Percentiles rank a stretch among this genome's conserved stretches.
Conservation (phyloP, 192 early-diverging fungal genomes). For the Lunasporangiospora selenospora region DNA sequence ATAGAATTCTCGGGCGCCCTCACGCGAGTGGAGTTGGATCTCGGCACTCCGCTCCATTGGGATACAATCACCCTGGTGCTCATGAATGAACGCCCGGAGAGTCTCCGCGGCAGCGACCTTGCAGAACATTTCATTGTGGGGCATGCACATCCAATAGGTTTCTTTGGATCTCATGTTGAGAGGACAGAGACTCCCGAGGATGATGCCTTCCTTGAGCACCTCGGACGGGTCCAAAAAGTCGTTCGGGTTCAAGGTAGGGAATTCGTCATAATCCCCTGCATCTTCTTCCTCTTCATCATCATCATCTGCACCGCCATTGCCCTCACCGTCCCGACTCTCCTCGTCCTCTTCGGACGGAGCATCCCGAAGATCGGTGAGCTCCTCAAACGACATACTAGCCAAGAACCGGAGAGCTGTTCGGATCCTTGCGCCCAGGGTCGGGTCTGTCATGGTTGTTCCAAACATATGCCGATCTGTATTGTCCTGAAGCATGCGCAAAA, state of each 20-base stretch:
- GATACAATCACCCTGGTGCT: constrained; percentile 8
- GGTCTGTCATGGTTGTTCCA: not conserved
- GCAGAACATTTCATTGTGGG: constrained; percentile 15
- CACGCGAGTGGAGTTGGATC: constrained; percentile 6
- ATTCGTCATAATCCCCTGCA: not conserved
- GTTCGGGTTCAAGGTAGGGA: not conserved
- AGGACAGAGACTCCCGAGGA: too few relatives aligned
- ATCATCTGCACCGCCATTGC: too few relatives aligned
- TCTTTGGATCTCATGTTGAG: too few relatives aligned
- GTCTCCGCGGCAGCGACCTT: not conserved
- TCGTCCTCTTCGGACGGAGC: not conserved
- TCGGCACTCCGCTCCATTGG: constrained; percentile 13
- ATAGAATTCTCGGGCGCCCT: constrained; percentile 20
- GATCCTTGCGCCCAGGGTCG: constrained; percentile 1
- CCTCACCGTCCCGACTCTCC: not conserved
- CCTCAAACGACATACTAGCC: not conserved
- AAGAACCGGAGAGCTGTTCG: not conserved
- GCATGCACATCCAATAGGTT: constrained; percentile 20
- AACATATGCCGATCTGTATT: not conserved
- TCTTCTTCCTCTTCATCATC: too few relatives aligned
- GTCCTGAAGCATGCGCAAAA: constrained; percentile 12
- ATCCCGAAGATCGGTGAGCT: not conserved
- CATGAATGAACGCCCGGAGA: constrained; percentile 11
- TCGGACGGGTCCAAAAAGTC: too few relatives aligned
- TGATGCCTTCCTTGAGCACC: too few relatives aligned